A percentile compares a stretch with the other conserved stretches of the same genome.
Conservation (phyloP, 495 filamentous ascomycete genomes). For the Letharia lupina region DNA sequence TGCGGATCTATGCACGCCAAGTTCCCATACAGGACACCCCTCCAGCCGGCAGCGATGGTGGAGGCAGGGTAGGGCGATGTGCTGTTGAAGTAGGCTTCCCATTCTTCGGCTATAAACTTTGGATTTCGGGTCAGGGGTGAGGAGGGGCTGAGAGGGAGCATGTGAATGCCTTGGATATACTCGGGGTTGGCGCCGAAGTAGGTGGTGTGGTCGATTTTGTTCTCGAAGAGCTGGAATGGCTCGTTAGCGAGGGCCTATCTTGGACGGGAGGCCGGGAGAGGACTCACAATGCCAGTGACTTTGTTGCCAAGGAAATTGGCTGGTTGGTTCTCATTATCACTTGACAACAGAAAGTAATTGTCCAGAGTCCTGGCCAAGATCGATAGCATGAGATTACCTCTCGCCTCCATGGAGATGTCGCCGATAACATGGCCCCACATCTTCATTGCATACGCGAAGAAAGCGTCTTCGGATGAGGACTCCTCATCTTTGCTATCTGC, state of each 20-base stretch:
- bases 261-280: neutral
- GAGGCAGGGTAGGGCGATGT: conserved; percentile 44
- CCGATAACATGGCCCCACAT: conserved; percentile 80
- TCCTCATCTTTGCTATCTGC: conserved; percentile 90
- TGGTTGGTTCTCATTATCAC: conserved; percentile 67
- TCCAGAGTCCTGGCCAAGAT: conserved; percentile 60
- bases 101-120: conserved; percentile 77
- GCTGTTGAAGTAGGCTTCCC: conserved; percentile 64
- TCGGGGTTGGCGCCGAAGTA: conserved; percentile 79
- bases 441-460: conserved; percentile 83
- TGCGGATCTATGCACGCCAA: conserved; percentile 67
- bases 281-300: conserved; percentile 70
- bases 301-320: conserved; percentile 70
- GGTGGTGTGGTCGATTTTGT: conserved; percentile 91
- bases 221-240: conserved; percentile 65
- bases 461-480: conserved; percentile 81
- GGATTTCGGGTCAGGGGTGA: conserved; percentile 56
- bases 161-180: conserved; percentile 91
- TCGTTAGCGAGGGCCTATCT: too few species aligned
- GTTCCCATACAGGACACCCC: conserved; percentile 75
- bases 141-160: conserved; percentile 77
- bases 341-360: conserved; percentile 73
- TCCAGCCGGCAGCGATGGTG: conserved; percentile 66
- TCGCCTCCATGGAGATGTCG: conserved; percentile 73
- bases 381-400: conserved; percentile 77